A percentile compares a stretch with the other conserved stretches of the same genome.
Evolutionary conservation across 208 protist species (phyloP).

Genomic region (Tritrichomonas foetus): DNA sequence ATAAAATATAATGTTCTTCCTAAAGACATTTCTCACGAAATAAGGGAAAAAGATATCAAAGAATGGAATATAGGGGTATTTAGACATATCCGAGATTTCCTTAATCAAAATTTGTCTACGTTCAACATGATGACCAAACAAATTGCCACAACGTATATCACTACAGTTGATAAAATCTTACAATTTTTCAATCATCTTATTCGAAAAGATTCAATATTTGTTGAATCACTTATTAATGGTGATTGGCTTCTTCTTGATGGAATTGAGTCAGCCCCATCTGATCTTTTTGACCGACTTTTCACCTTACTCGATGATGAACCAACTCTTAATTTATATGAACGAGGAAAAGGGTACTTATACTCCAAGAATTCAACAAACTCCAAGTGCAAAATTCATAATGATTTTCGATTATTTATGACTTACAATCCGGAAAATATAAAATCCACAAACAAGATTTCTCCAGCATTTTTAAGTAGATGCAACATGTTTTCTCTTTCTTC

Average conservation of each 20-base stretch:
- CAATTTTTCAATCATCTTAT: not conserved
- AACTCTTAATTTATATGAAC: slow-evolving; percentile 36
- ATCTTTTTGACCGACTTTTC: not conserved
- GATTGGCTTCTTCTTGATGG: not conserved
- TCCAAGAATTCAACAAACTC: not conserved
- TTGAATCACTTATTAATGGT: not conserved
- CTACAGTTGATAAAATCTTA: not conserved
- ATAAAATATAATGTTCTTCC: not conserved
- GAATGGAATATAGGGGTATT: not conserved
- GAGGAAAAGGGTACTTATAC: not conserved
- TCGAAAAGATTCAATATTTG: not conserved
- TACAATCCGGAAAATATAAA: not conserved
- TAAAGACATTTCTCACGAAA: not conserved
- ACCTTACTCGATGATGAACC: not conserved
- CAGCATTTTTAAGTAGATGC: not conserved
- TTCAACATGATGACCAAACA: too few species aligned
- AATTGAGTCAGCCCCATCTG: slow-evolving; percentile 35
- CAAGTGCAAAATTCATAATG: not conserved
- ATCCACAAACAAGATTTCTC: not conserved
- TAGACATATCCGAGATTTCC: not conserved
- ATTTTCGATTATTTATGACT: slow-evolving; percentile 42
- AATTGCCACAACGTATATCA: too few species aligned
- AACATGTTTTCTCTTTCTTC: not conserved
- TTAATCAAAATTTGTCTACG: too few species aligned
- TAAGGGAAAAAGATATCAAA: not conserved